Evolutionary conservation across 345 rosid species (phyloP), one percentile per base, ranked within the genome.

Genomic region (Anastatica hierochuntica): DNA sequence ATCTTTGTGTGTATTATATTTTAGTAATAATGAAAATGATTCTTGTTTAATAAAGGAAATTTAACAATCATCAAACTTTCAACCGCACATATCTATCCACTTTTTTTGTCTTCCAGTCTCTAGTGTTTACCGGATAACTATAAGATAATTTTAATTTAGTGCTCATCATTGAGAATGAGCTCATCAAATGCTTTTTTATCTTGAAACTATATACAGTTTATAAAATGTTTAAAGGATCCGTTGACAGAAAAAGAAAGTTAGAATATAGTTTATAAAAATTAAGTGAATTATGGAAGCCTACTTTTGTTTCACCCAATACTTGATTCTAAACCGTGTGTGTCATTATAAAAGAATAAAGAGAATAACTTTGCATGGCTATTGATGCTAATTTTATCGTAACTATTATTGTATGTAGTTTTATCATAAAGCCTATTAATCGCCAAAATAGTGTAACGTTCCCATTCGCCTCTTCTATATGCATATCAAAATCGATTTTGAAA

Each of bases 91-190:
- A 46, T 19, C 6, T 2, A 7, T 54, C 14, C 18, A 63, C 48
- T 24, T 42, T 42, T 9, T 38, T 19, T 29, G 53, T 49, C 53
- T 49, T 49, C 8, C 34, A 42, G 60, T 40, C 62, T 46, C 27
- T 6, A 42, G 60, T 40, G 56, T 46, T 30, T 6, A 48, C 62
- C 44, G 41, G 63, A 46, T 31, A 18, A 3, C 1, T 14, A 29
- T 29, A n/a, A 46, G 44, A 48, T 48, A 49, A 38, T 31, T 1
- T 9, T 21, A 31, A 2, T 33, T 10, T 16, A 18, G 24, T 42
- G 63, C 46, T 49, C 49, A 50, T 64, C 37, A 8, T 34, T 23
- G 34, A 49, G 52, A 34, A 64, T 64, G 69, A 64, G 4, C 69
- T 56, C 63, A 64, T 5, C 46, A 49, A 43, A 49, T 41, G 63